Base-by-base conservation (phyloP, 108 stramenopile species). In the Bacterosira constricta region DNA sequence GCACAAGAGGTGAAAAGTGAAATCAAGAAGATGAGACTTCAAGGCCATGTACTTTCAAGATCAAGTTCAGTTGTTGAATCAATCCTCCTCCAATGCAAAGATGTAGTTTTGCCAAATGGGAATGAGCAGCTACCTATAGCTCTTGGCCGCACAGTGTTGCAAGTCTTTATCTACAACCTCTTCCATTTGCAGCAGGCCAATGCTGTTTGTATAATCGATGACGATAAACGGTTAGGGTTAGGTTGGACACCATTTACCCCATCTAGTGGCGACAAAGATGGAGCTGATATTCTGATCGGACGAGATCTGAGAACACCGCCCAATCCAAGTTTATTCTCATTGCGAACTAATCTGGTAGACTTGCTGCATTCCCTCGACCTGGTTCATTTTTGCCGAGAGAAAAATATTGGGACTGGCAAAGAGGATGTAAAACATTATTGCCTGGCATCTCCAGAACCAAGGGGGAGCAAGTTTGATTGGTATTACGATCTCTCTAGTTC, bases 271-370 rank as follows among this genome's bases (percentile, higher is more conserved):
- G 25, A 39, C n/a, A n/a, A n/a, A 31, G 25, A 18, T 27, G 15
- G 1, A 6, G 27, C 38, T 20, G 35, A 49, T 11, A 51, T 65
- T 6, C 15, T 18, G 3, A 65, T 65, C 18, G 64, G 64, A 25
- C n/a, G 64, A 20, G 64, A 65, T 30, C 34, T 65, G 64, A 65
- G 64, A 23, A 65, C 64, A 6, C 64, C 64, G 6, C 64, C 64
- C n/a, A 65, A 65, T 20, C 64, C 64, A 13, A 36, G 46, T 1
- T 11, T 65, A 7, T 52, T 65, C 34, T 50, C 47, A 13, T 21
- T 65, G 31, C 29, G 64, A 50, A 65, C 64, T 20, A 50, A 65
- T 17, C 38, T 65, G 23, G 25, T 65, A 3, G 64, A 65, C 12
- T 53, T 65, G 35, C 10, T 65, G 21, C 50, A 65, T 27, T 17